phyloP scores from a whole-genome alignment of 78 protist species.

The Monocercomonoides exilis region DNA sequence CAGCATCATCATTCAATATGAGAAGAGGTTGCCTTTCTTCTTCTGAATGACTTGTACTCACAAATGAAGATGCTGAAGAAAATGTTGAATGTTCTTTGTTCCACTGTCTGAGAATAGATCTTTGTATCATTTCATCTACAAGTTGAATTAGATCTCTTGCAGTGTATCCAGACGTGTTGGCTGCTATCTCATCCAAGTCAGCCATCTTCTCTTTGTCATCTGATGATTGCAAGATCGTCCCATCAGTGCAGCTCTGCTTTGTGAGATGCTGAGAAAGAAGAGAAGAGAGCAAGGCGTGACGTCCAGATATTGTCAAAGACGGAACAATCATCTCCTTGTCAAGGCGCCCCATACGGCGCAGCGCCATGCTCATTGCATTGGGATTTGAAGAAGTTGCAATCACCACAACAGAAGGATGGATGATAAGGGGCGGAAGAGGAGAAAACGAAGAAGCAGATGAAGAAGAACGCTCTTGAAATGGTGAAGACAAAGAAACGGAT shows the following conservation, averaged over 20 bases:
- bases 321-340: not conserved
- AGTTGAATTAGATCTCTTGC: not conserved
- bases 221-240: not conserved
- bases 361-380: constrained; percentile 23
- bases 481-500: not conserved
- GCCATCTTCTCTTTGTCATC: too few species aligned
- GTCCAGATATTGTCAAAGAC: not conserved
- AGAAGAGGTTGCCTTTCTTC: not conserved
- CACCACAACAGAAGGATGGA: not conserved
- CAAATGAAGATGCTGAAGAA: not conserved
- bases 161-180: too few species aligned
- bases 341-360: constrained; percentile 52
- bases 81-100: too few species aligned
- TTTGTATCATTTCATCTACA: not conserved
- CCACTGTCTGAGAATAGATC: too few species aligned
- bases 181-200: too few species aligned
- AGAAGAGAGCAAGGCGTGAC: not conserved
- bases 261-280: not conserved
- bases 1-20: not conserved
- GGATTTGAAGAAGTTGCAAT: not conserved
- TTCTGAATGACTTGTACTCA: not conserved
- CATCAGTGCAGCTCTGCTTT: not conserved
- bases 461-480: not conserved
- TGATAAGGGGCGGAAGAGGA: too few species aligned
- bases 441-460: not conserved